Percentiles rank a stretch among this genome's conserved stretches.
phyloP scores from a whole-genome alignment of 2,329 filamentous ascomycete species.

The Rutstroemia sp. region DNA sequence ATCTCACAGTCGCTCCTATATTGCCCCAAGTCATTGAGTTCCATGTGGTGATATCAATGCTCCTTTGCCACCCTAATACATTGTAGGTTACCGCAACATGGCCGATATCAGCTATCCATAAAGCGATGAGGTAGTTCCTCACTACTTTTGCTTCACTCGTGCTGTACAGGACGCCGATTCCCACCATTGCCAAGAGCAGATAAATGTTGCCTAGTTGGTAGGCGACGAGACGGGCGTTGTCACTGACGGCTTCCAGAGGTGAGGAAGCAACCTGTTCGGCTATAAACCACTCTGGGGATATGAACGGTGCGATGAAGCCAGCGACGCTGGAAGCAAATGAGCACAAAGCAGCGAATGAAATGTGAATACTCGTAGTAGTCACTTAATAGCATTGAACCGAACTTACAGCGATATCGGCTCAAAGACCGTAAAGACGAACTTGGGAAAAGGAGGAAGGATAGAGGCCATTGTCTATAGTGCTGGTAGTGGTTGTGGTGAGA shows the following conservation, averaged over 20 bases:
- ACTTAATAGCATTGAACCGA: neutral
- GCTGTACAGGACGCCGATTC: slow-evolving; percentile 54
- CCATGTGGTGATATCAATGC: slow-evolving; percentile 50
- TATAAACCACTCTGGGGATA: slow-evolving; percentile 55
- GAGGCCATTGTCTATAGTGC: slow-evolving; percentile 43
- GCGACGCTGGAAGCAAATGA: slow-evolving; percentile 31
- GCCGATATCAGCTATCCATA: slow-evolving; percentile 58
- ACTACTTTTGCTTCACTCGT: slow-evolving; percentile 60
- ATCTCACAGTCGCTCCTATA: slow-evolving; percentile 52
- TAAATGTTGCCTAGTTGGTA: slow-evolving; percentile 56
- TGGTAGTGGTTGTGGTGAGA: neutral
- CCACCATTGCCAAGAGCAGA: slow-evolving; percentile 56
- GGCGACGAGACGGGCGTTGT: slow-evolving; percentile 29
- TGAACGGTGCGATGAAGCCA: slow-evolving; percentile 49
- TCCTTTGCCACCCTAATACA: slow-evolving; percentile 48
- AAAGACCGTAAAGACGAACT: slow-evolving; percentile 58
- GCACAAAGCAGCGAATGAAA: neutral
- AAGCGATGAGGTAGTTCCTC: slow-evolving; percentile 56
- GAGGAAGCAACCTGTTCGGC: slow-evolving; percentile 47
- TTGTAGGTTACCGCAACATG: slow-evolving; percentile 56
- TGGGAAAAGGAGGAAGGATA: slow-evolving; percentile 55
- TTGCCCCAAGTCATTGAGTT: slow-evolving; percentile 70
- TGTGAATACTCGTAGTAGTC: neutral
- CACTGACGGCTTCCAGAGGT: slow-evolving; percentile 27
- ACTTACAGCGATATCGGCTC: slow-evolving; percentile 15